A percentile compares a stretch with the other conserved stretches of the same genome.
Conservation (phyloP, 139 green algal genomes). For the Picochlorum sp. region DNA sequence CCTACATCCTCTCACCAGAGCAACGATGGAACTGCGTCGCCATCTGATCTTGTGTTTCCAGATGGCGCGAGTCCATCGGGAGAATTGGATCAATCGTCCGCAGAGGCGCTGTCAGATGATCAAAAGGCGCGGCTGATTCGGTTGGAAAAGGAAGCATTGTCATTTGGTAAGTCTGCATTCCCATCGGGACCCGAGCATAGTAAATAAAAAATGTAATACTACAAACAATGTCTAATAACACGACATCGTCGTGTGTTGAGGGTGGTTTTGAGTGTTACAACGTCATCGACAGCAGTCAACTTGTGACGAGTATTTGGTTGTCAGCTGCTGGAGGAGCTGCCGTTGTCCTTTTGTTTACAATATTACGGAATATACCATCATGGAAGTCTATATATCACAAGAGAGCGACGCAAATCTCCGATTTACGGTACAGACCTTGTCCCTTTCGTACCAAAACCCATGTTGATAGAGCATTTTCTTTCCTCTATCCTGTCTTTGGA, state of each 20-base stretch:
- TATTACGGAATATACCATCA: not conserved
- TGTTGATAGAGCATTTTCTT: not conserved
- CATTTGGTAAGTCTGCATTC: not conserved
- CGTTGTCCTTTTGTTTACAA: not conserved
- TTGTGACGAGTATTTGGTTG: not conserved
- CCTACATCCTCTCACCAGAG: not conserved
- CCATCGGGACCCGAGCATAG: too few species aligned
- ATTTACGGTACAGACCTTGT: not conserved
- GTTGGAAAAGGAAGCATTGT: not conserved
- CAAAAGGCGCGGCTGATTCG: not conserved
- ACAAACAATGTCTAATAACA: not conserved
- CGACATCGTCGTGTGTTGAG: not conserved
- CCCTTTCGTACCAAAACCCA: not conserved
- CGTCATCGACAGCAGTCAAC: not conserved
- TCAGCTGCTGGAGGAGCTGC: not conserved
- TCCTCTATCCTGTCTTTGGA: not conserved
- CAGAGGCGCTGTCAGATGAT: not conserved
- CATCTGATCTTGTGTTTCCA: too few species aligned
- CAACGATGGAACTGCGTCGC: not conserved
- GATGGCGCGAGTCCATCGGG: not conserved
- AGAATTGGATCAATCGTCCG: not conserved
- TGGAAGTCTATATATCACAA: constrained; percentile 3
- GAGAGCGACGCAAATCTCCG: constrained; percentile 6
- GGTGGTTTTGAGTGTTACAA: not conserved
- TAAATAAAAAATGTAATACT: not conserved